A percentile compares a stretch with the other conserved stretches of the same genome.
These are phyloP conservation scores for Pseudevernia furfuracea DNA, from an alignment of 495 filamentous ascomycete species.

Conservation along the genomic window DNA sequence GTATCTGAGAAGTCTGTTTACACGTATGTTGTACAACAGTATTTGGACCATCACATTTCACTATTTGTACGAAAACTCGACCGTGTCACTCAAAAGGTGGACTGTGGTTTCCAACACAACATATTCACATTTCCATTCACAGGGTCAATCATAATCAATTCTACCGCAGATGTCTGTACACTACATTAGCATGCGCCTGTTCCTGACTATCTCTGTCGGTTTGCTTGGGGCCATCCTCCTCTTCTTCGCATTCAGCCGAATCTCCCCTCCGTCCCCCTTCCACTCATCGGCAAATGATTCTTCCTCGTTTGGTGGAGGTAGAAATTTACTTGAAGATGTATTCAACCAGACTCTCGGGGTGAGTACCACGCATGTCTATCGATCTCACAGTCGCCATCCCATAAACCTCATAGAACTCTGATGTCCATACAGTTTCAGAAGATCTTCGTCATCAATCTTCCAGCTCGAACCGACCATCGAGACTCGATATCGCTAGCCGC, in stretches of 20 bases:
- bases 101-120: neutral
- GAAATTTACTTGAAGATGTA: neutral
- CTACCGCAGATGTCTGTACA: slow-evolving; percentile 3
- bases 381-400: neutral
- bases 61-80: neutral
- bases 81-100: neutral
- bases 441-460: slow-evolving; percentile 5
- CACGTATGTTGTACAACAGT: no score
- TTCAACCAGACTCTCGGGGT: neutral
- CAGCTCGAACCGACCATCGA: slow-evolving; percentile 3
- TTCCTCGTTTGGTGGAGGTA: neutral
- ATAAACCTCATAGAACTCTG: neutral
- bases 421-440: slow-evolving; percentile 1
- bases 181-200: neutral
- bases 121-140: no score
- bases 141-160: no score
- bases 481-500: neutral
- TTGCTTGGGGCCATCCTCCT: neutral
- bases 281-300: neutral
- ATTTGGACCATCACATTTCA: no score
- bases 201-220: neutral
- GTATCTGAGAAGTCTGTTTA: no score
- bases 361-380: neutral
- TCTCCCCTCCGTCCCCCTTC: neutral
- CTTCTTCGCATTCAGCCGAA: neutral